phyloP scores from a whole-genome alignment of 2,329 filamentous ascomycete genomes.

The Hypoxylon sp. region DNA sequence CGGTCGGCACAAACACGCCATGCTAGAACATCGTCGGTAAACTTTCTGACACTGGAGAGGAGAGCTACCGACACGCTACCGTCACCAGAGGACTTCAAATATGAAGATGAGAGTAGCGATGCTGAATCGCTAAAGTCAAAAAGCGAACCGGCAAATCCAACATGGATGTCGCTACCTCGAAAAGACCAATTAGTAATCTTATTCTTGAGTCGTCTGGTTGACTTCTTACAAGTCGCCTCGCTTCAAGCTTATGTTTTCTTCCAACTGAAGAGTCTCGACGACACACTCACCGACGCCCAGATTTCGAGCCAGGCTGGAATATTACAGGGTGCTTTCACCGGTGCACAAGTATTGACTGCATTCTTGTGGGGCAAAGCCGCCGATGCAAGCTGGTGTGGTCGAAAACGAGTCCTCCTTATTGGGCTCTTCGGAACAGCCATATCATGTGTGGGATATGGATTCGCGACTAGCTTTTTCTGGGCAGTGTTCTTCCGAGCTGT shows the following conservation, averaged over 20 bases:
- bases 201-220: slow-evolving; percentile 74
- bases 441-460: slow-evolving; percentile 76
- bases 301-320: slow-evolving; percentile 76
- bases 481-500: slow-evolving; percentile 72
- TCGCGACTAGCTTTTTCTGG: slow-evolving; percentile 69
- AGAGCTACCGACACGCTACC: slow-evolving; percentile 20
- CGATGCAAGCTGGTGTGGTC: slow-evolving; percentile 66
- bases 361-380: slow-evolving; percentile 76
- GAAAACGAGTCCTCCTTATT: slow-evolving; percentile 75
- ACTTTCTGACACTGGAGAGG: slow-evolving; percentile 21
- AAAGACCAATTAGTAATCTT: slow-evolving; percentile 76
- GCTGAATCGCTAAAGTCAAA: slow-evolving; percentile 36
- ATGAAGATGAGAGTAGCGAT: slow-evolving; percentile 26
- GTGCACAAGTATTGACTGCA: slow-evolving; percentile 76
- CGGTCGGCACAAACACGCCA: slow-evolving; percentile 18
- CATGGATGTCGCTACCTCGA: slow-evolving; percentile 74
- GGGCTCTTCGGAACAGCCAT: slow-evolving; percentile 73
- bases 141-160: slow-evolving; percentile 52
- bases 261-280: slow-evolving; percentile 73
- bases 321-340: slow-evolving; percentile 75
- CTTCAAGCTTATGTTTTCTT: slow-evolving; percentile 79
- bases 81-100: slow-evolving; percentile 30
- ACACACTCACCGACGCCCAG: slow-evolving; percentile 58
- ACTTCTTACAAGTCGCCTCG: slow-evolving; percentile 76
- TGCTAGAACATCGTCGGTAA: slow-evolving; percentile 38